phyloP scores from a whole-genome alignment of 1,284 basidiomycete species.

The Cryptococcus sp. region DNA sequence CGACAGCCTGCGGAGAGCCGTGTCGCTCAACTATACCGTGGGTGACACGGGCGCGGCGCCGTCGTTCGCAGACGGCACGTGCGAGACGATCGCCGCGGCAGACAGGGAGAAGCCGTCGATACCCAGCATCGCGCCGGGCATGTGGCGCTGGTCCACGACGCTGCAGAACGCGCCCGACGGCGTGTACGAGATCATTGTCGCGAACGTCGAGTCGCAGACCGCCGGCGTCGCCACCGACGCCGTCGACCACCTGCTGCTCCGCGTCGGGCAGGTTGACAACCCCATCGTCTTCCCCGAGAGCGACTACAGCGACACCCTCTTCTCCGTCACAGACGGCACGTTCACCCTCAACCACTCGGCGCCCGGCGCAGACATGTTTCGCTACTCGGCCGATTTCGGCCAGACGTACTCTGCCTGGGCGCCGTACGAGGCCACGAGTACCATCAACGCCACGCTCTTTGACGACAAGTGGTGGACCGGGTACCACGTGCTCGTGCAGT shows the following conservation, averaged over 20 bases:
- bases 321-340: slow-evolving; percentile 60
- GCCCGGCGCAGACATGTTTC: slow-evolving; percentile 77
- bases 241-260: slow-evolving; percentile 69
- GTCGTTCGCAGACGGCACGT: slow-evolving; percentile 49
- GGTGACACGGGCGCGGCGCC: slow-evolving; percentile 59
- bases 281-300: slow-evolving; percentile 72
- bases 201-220: slow-evolving; percentile 50
- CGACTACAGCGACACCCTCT: slow-evolving; percentile 64
- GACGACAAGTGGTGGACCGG: slow-evolving; percentile 67
- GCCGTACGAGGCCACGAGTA: slow-evolving; percentile 68
- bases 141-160: slow-evolving; percentile 69
- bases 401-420: slow-evolving; percentile 75
- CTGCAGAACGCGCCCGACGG: slow-evolving; percentile 72
- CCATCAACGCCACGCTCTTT: slow-evolving; percentile 61
- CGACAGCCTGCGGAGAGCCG: slow-evolving; percentile 58
- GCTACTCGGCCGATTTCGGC: slow-evolving; percentile 83
- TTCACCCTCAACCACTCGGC: slow-evolving; percentile 77
- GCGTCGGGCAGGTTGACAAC: slow-evolving; percentile 71
- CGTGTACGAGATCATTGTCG: slow-evolving; percentile 66
- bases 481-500: slow-evolving; percentile 80
- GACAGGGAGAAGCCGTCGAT: slow-evolving; percentile 54
- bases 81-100: slow-evolving; percentile 33
- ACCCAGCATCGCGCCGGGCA: slow-evolving; percentile 59
- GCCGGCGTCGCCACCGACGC: slow-evolving; percentile 36
- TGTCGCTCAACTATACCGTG: slow-evolving; percentile 66